Evolutionary conservation across 2,329 filamentous ascomycete genomes (phyloP).

Genomic region (Calonectria honghensis): DNA sequence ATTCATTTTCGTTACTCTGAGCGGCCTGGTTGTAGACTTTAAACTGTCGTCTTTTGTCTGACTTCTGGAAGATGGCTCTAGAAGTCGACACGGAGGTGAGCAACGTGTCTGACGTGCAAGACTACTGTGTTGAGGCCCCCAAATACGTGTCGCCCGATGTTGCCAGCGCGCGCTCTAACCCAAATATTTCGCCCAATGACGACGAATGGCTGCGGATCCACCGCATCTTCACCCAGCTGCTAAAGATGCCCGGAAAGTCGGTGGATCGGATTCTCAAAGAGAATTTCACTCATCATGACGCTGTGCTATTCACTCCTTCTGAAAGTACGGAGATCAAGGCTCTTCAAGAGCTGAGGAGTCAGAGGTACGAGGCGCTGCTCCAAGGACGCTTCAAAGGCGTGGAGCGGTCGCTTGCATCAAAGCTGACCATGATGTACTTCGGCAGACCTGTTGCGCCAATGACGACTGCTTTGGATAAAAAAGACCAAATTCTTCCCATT

Average conservation of each 20-base stretch:
- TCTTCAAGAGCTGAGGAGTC: conserved; percentile 58
- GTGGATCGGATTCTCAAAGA: conserved; percentile 58
- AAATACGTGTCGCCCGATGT: conserved; percentile 22
- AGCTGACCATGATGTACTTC: conserved; percentile 68
- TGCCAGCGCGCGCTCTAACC: conserved; percentile 45
- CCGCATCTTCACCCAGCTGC: conserved; percentile 55
- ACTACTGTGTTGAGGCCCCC: too few species aligned
- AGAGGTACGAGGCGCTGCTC: conserved; percentile 57
- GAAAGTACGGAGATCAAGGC: conserved; percentile 54
- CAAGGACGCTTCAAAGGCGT: conserved; percentile 56
- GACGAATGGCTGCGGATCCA: conserved; percentile 54
- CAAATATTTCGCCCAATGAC: conserved; percentile 51
- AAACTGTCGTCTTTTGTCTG: background rate
- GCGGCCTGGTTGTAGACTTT: background rate
- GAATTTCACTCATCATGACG: conserved; percentile 60
- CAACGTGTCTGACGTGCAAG: background rate
- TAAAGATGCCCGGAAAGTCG: conserved; percentile 48
- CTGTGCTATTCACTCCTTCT: conserved; percentile 56
- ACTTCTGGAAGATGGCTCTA: background rate
- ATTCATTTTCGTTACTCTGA: too few species aligned
- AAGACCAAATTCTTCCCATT: conserved; percentile 33
- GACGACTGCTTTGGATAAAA: conserved; percentile 46
- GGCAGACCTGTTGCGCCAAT: conserved; percentile 66
- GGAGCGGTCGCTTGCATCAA: conserved; percentile 59
- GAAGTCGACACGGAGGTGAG: background rate